Percentiles rank a stretch among this genome's conserved stretches.
phyloP scores from a whole-genome alignment of 2,329 filamentous ascomycete species.

The Trichoderma atroviride region DNA sequence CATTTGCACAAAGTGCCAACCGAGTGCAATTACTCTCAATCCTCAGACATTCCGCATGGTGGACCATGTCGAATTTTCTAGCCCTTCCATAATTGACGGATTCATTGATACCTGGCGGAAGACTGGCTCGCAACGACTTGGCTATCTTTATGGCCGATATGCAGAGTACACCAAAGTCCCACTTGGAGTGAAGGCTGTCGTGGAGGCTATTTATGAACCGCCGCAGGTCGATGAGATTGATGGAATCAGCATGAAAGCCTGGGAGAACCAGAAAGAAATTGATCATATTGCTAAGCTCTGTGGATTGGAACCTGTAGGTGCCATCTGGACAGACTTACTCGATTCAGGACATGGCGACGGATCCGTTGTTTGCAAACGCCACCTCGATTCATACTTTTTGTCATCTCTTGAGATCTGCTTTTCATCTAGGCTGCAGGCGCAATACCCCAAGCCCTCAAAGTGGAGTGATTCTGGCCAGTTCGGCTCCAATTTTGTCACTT shows the following conservation, averaged over 20 bases:
- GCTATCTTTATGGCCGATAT: constrained; percentile 89
- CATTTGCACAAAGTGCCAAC: constrained; percentile 97
- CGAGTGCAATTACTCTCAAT: constrained; percentile 92
- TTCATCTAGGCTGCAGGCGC: constrained; percentile 82
- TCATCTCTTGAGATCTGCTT: constrained; percentile 92
- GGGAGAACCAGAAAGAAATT: constrained; percentile 81
- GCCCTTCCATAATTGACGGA: constrained; percentile 80
- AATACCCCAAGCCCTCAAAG: constrained; percentile 86
- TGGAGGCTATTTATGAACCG: constrained; percentile 96
- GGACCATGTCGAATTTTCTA: constrained; percentile 95
- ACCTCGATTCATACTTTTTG: constrained; percentile 92
- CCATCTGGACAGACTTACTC: constrained; percentile 92
- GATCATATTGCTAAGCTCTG: constrained; percentile 80
- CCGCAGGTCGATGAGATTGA: constrained; percentile 89
- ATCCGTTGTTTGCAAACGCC: constrained; percentile 89
- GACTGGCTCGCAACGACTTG: constrained; percentile 80
- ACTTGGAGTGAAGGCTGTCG: constrained; percentile 89
- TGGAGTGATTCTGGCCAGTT: constrained; percentile 96
- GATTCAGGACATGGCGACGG: constrained; percentile 82
- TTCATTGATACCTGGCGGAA: constrained; percentile 90
- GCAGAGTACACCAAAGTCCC: constrained; percentile 91
- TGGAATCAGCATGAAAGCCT: constrained; percentile 80
- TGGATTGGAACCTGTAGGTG: constrained; percentile 83
- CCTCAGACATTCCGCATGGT: constrained; percentile 95
- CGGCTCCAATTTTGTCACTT: constrained; percentile 96